phyloP scores from a whole-genome alignment of 805 yeast genomes.

The Candida easanensis region DNA sequence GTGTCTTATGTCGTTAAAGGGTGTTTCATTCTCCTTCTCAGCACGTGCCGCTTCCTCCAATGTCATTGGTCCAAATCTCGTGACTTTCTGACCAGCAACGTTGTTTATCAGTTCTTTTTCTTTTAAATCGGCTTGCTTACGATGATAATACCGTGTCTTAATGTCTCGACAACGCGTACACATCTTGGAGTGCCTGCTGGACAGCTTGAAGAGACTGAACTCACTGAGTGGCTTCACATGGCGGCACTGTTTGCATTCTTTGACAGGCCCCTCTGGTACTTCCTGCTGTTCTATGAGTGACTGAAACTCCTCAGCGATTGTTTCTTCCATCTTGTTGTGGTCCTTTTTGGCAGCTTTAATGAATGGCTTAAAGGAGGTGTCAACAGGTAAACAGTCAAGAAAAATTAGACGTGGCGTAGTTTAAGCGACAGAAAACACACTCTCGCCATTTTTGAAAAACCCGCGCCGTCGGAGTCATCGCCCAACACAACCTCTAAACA shows the following conservation, averaged over 20 bases:
- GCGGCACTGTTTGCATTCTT: constrained; percentile 8
- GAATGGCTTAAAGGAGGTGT: neutral
- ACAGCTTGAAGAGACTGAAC: constrained; percentile 1
- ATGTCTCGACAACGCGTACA: constrained; percentile 7
- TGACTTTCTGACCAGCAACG: neutral
- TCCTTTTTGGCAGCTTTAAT: neutral
- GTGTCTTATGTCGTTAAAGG: neutral
- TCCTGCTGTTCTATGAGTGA: neutral
- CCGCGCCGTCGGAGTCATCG: neutral
- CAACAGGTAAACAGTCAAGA: neutral
- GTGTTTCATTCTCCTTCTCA: neutral
- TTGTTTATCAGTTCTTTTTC: neutral
- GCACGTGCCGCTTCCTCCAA: neutral
- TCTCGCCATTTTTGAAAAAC: neutral
- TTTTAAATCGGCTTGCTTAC: neutral
- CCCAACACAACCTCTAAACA: neutral
- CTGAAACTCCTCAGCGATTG: neutral
- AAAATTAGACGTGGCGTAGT: neutral
- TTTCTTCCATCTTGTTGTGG: neutral
- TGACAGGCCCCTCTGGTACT: too few relatives aligned
- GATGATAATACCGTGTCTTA: constrained; percentile 6
- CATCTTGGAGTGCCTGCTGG: constrained; percentile 7
- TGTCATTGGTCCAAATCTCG: neutral
- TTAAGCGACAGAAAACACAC: neutral
- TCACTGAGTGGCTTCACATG: neutral